These are phyloP conservation scores for Yamadazyma aaseri DNA, from an alignment of 1,139 yeast species.

Conservation along the genomic window DNA sequence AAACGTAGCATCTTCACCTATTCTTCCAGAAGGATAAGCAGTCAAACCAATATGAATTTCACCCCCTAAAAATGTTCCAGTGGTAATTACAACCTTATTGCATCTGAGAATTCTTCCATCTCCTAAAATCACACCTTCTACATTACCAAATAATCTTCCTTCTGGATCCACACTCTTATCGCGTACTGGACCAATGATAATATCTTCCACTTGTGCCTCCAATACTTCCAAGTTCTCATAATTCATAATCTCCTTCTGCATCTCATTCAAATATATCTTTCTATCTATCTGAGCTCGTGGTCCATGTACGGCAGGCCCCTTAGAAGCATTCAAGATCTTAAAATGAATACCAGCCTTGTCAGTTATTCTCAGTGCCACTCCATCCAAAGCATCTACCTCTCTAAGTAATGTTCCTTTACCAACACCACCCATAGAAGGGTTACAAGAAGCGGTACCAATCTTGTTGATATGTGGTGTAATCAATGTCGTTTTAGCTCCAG, in stretches of 20 bases:
- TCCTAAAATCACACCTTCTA: conserved; percentile 70
- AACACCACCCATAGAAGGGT: conserved; percentile 98
- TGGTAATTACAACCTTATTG: conserved; percentile 77
- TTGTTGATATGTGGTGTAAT: conserved; percentile 74
- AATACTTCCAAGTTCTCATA: conserved; percentile 62
- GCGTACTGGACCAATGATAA: conserved; percentile 56
- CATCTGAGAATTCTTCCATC: conserved; percentile 64
- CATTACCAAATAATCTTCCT: conserved; percentile 41
- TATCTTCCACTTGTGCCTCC: conserved; percentile 81
- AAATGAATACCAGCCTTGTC: conserved; percentile 94
- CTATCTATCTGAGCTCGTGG: conserved; percentile 97
- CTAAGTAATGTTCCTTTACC: conserved; percentile 92
- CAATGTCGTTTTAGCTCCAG: conserved; percentile 71
- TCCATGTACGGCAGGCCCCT: conserved; percentile 99
- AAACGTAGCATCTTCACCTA: conserved; percentile 89
- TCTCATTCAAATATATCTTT: conserved; percentile 68
- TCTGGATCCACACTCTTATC: conserved; percentile 22
- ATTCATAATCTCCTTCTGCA: conserved; percentile 64
- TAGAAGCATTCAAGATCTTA: conserved; percentile 78
- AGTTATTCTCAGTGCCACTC: conserved; percentile 79
- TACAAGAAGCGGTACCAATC: conserved; percentile 94
- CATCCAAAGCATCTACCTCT: conserved; percentile 96
- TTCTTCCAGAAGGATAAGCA: conserved; percentile 84
- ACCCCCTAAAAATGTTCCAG: conserved; percentile 93
- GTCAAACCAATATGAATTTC: conserved; percentile 90